Evolutionary conservation across 495 filamentous ascomycete genomes (phyloP).

Genomic region (Cenococcum geophilum): DNA sequence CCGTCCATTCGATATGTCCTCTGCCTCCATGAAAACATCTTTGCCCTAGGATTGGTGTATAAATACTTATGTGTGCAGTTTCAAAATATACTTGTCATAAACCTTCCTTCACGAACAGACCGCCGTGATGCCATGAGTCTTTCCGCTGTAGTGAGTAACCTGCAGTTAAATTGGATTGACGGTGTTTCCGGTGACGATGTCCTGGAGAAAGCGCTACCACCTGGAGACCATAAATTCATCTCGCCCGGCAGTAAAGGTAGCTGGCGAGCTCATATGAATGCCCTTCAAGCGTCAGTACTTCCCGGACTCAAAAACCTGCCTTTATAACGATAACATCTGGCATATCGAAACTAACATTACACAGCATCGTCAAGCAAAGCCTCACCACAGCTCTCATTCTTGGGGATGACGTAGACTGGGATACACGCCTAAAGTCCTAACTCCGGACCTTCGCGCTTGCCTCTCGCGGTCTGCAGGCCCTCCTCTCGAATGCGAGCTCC

Average conservation of each 20-base stretch:
- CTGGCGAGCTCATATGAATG: constrained; percentile 32
- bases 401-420: constrained; percentile 32
- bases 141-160: constrained; percentile 15
- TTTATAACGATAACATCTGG: neutral
- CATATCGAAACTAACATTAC: neutral
- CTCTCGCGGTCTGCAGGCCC: neutral
- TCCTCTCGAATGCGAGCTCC: neutral
- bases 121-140: constrained; percentile 20
- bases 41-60: no score
- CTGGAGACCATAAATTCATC: constrained; percentile 15
- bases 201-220: constrained; percentile 23
- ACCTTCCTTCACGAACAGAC: constrained; percentile 24
- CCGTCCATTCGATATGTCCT: neutral
- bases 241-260: constrained; percentile 14
- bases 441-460: constrained; percentile 13
- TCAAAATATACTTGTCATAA: constrained; percentile 26
- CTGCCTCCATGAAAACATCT: no score
- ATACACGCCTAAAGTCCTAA: constrained; percentile 21
- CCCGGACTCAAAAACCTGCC: neutral
- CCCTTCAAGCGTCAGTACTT: constrained; percentile 13
- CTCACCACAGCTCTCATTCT: constrained; percentile 26
- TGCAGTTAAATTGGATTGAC: constrained; percentile 19
- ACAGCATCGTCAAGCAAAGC: constrained; percentile 14
- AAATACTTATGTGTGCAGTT: constrained; percentile 15
- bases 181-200: constrained; percentile 16